Percentiles rank a stretch among this genome's conserved stretches.
These are phyloP conservation scores for Sphaerulina musiva DNA, from an alignment of 2,329 filamentous ascomycete species.

Conservation along the genomic window DNA sequence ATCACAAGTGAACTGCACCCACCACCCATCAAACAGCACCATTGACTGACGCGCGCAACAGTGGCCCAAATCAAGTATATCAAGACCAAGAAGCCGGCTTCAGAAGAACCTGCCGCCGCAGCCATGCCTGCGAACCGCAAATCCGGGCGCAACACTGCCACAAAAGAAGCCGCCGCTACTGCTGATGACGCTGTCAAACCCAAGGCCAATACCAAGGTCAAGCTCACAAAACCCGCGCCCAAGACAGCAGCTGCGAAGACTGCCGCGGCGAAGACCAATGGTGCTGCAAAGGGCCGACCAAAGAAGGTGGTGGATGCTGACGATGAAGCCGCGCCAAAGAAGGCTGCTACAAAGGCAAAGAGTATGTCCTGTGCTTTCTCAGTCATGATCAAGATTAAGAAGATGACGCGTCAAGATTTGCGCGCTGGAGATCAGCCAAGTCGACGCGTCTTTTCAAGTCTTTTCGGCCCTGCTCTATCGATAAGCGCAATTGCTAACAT, in stretches of 20 bases:
- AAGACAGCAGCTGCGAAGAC: conserved; percentile 25
- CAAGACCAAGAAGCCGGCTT: conserved; percentile 23
- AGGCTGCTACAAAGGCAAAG: conserved; percentile 19
- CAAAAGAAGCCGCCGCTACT: conserved; percentile 14
- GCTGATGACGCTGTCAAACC: conserved; percentile 15
- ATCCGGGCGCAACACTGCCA: conserved; percentile 13
- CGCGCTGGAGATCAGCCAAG: conserved; percentile 9
- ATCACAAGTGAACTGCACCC: background rate
- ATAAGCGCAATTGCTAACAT: conserved; percentile 20
- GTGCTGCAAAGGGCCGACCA: conserved; percentile 20
- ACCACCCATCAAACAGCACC: background rate
- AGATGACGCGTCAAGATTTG: background rate
- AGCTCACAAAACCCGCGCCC: conserved; percentile 22
- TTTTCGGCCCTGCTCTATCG: conserved; percentile 13
- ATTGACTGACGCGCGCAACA: conserved; percentile 2
- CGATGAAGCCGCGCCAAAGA: conserved; percentile 14
- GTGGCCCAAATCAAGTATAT: conserved; percentile 31
- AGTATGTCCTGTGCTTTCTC: conserved; percentile 10
- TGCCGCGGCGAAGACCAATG: conserved; percentile 24
- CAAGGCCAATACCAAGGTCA: conserved; percentile 29
- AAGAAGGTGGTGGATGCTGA: conserved; percentile 19
- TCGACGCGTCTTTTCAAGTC: conserved; percentile 7
- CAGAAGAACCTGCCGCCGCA: conserved; percentile 13
- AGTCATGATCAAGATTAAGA: background rate
- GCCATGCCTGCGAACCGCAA: conserved; percentile 22